A percentile compares a stretch with the other conserved stretches of the same genome.
Evolutionary conservation across 176 grass and related monocot species (phyloP).

Genomic region (Sorghum bicolor): Sorghum_bicolor_NCBIv3 NC_012878.2:52242001-52242500

Average conservation of each 20-base stretch:
- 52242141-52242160: conserved; percentile 55
- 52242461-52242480: conserved; percentile 46
- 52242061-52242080: conserved; percentile 23
- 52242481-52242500: conserved; percentile 84
- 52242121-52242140: conserved; percentile 51
- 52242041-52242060: conserved; percentile 47
- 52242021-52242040: conserved; percentile 39
- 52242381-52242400: conserved; percentile 60
- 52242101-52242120: conserved; percentile 50
- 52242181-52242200: conserved; percentile 91
- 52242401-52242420: conserved; percentile 64
- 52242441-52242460: conserved; percentile 55
- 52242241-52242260: conserved; percentile 48
- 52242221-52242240: conserved; percentile 78
- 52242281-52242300: conserved; percentile 60
- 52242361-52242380: conserved; percentile 54
- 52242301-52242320: conserved; percentile 78
- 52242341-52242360: conserved; percentile 48
- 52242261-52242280: conserved; percentile 48
- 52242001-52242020: conserved; percentile 40
- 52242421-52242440: conserved; percentile 54
- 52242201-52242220: conserved; percentile 92
- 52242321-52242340: conserved; percentile 57
- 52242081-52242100: conserved; percentile 44
- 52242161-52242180: conserved; percentile 42